Evolutionary conservation across 768 basidiomycete species (phyloP).

Genomic region (Multifurca ochricompacta): DNA sequence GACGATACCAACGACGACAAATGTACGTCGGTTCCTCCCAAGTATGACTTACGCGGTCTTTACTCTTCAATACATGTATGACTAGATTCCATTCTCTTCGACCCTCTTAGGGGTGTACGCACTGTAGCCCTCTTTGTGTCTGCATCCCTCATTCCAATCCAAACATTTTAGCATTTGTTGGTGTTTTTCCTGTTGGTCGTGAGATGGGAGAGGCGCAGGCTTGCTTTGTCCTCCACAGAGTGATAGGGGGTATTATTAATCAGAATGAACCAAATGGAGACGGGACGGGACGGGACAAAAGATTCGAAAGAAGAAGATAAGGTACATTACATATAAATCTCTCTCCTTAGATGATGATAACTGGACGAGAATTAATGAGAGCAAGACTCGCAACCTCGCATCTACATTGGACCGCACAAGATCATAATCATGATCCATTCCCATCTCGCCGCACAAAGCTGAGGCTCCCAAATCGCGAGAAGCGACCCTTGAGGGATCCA

Average conservation of each 20-base stretch:
- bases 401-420: not conserved
- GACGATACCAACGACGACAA: conserved; percentile 2
- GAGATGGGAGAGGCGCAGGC: not conserved
- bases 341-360: not conserved
- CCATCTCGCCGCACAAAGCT: conserved; percentile 50
- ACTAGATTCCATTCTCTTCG: not conserved
- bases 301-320: not conserved
- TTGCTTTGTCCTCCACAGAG: not conserved
- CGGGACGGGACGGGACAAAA: not conserved
- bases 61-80: conserved; percentile 5
- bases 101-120: not conserved
- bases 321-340: conserved; percentile 4
- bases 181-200: no score
- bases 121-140: not conserved
- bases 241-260: conserved; percentile 8
- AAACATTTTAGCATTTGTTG: not conserved
- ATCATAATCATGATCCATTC: conserved; percentile 2
- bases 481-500: conserved; percentile 62
- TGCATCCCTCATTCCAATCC: not conserved
- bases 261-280: not conserved
- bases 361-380: not conserved
- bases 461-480: conserved; percentile 71
- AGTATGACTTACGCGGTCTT: conserved; percentile 1
- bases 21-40: conserved; percentile 1
- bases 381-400: not conserved